Evolutionary conservation across 495 filamentous ascomycete genomes (phyloP).

Genomic region (Aspergillus ostianus): DNA sequence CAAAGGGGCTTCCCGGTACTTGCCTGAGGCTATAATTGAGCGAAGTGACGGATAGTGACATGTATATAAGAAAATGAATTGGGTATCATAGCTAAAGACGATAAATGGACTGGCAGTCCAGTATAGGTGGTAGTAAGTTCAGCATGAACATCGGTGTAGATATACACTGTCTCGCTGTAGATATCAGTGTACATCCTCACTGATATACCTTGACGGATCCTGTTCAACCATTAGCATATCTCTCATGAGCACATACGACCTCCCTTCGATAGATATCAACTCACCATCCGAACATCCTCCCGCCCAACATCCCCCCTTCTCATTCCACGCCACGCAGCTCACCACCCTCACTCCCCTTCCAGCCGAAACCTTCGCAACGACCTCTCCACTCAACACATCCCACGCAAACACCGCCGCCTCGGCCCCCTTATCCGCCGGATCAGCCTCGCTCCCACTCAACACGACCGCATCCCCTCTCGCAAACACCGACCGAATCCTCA

Average conservation of each 20-base stretch:
- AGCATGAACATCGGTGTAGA: too few relatives aligned
- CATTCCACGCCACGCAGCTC: slow-evolving; percentile 71
- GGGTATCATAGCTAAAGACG: not conserved
- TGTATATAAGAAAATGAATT: slow-evolving; percentile 1
- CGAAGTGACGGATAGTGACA: too few relatives aligned
- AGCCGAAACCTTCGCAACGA: slow-evolving; percentile 59
- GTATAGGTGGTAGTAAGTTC: too few relatives aligned
- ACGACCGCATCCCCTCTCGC: slow-evolving; percentile 74
- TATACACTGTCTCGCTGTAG: too few relatives aligned
- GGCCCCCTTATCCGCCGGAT: slow-evolving; percentile 27
- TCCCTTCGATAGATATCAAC: slow-evolving; percentile 7
- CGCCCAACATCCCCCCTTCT: slow-evolving; percentile 62
- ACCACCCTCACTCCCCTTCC: slow-evolving; percentile 56
- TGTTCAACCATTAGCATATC: slow-evolving; percentile 4
- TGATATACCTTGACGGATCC: slow-evolving; percentile 28
- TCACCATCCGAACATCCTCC: slow-evolving; percentile 61
- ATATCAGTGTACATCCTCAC: slow-evolving; percentile 2
- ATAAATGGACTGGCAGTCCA: not conserved
- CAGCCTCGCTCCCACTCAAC: slow-evolving; percentile 75
- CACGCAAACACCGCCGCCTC: slow-evolving; percentile 69
- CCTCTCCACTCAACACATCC: slow-evolving; percentile 79
- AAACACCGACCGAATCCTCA: slow-evolving; percentile 69
- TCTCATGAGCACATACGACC: too few relatives aligned
- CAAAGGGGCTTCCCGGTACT: too few relatives aligned
- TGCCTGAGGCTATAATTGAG: too few relatives aligned